Evolutionary conservation across 2,329 filamentous ascomycete species (phyloP), one percentile per base, ranked within the genome.

Genomic region (Cladorrhinum sp.): DNA sequence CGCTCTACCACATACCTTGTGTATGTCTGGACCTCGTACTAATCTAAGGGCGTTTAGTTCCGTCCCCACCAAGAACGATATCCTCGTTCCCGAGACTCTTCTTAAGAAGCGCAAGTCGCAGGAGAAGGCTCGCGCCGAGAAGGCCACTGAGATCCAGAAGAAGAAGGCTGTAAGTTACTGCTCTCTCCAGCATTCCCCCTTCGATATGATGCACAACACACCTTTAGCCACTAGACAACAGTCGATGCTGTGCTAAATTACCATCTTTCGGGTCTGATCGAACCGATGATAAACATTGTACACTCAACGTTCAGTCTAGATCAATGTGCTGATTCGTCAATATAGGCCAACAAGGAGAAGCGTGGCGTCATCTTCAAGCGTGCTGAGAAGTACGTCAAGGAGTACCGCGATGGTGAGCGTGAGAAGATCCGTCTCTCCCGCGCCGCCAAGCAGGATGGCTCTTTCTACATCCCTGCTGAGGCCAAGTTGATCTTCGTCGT

Each of bases 41-140:
- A 87, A 91, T 90, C 88, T 91, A 78, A 78, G 62, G 18, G 16
- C 18, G 64, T 72, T 69, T 77, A 96, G 92, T 82, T 88, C 87
- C 82, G 91, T 96, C 76, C 92, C 95, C 72, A 96, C 92, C 80
- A 82, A 93, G 81, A 91, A 97, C 80, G 90, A 98, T 80, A 88
- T 99, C 79, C 86, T 98, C 79, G 92, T 98, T 77, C 95, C 95
- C 73, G 95, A 99, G 91, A 99, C 95, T 74, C 91, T 99, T 76
- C 88, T 99, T 80, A 99, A 99, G 91, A 99, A 99, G 92, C 91
- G 95, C 85, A 99, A 99, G 92, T 92, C 87, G 80, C 94, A 97
- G 84, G 95, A 99, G 88, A 96, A 97, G 88, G 92, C 93, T 79
- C 91, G 93, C 79, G 93, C 95, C 79, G 91, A 94, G 82, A 89